Evolutionary conservation across 1,284 basidiomycete genomes (phyloP), one percentile per base, ranked within the genome.

Genomic region (Malassezia obtusa): DNA sequence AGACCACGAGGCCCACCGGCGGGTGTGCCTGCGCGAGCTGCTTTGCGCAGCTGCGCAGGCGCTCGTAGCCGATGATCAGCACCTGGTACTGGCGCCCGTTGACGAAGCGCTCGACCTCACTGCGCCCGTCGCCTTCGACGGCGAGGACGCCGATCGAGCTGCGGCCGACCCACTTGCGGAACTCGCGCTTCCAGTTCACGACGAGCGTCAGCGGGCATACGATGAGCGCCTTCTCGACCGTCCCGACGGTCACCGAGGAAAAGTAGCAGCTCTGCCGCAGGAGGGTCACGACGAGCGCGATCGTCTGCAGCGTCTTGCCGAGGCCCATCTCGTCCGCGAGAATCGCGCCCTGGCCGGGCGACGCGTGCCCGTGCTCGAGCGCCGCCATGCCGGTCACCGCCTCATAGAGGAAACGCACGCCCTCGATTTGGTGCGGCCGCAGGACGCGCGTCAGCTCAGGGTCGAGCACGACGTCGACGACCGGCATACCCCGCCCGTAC

Each of bases 351-450:
- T 88, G 68, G 30, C 60, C 59, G 17, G 59, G 63, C 63, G 92
- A 83, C 24, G 86, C 86, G 45, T 91, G 77, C 2, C 49, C 48
- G 26, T 45, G 28, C 24, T 56, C 49, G 26, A 56, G 41, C 15
- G 53, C 44, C n/a, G 46, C 31, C 82, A 94, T 86, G 2, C 91
- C 94, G 0, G 89, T 95, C 8, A 90, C 85, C 71, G 90, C 92
- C 74, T 83, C 84, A 76, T 95, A 99, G 71, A 99, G 77, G 75
- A 98, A 98, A 85, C 95, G 95, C 58, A 96, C 92, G 60, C 92
- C 92, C 73, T 98, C 91, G 17, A 98, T 83, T 75, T 98, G 92
- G 82, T 98, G 94, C 12, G 94, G 94, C 38, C 92, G 82, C 35
- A 98, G 79, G 3, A 91, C 86, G 72, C 89, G 92, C 43, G 81